A percentile compares a stretch with the other conserved stretches of the same genome.
phyloP scores from a whole-genome alignment of 441 rosid species.

The Erodium moschatum region DNA sequence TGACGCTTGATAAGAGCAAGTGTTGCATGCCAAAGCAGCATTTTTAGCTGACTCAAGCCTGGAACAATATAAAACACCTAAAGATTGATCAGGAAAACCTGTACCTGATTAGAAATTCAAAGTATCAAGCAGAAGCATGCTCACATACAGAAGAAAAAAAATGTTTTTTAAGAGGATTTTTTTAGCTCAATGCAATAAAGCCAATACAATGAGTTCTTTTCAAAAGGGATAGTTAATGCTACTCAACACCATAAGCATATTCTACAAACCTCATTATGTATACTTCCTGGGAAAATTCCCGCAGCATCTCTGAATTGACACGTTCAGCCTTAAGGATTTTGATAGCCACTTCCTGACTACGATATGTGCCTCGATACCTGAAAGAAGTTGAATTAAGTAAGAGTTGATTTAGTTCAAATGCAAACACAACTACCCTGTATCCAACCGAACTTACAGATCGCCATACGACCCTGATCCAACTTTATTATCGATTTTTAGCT shows the following conservation, averaged over 20 bases:
- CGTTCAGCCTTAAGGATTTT: slow-evolving; percentile 79
- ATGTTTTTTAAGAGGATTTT: background rate
- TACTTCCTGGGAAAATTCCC: slow-evolving; percentile 88
- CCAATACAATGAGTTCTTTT: background rate
- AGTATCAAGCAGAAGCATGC: background rate
- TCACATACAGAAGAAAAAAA: background rate
- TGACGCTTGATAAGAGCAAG: background rate
- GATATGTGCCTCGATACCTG: slow-evolving; percentile 77
- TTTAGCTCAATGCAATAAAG: background rate
- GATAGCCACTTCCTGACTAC: slow-evolving; percentile 93
- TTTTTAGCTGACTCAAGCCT: background rate
- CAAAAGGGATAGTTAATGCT: background rate
- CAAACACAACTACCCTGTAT: slow-evolving; percentile 10
- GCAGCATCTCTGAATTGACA: slow-evolving; percentile 60
- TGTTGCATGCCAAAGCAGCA: background rate
- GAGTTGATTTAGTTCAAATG: slow-evolving; percentile 5
- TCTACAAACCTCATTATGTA: slow-evolving; percentile 76
- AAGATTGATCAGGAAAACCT: background rate
- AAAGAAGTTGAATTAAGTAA: slow-evolving; percentile 20
- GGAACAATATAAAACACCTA: background rate
- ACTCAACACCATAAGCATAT: slow-evolving; percentile 13
- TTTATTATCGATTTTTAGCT: slow-evolving; percentile 58
- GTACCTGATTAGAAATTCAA: background rate
- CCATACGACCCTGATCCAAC: slow-evolving; percentile 84
- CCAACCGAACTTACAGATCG: slow-evolving; percentile 57